Base-by-base conservation (phyloP, 2,329 filamentous ascomycete species). In the Pyrenophora tritici-repentis region DNA sequence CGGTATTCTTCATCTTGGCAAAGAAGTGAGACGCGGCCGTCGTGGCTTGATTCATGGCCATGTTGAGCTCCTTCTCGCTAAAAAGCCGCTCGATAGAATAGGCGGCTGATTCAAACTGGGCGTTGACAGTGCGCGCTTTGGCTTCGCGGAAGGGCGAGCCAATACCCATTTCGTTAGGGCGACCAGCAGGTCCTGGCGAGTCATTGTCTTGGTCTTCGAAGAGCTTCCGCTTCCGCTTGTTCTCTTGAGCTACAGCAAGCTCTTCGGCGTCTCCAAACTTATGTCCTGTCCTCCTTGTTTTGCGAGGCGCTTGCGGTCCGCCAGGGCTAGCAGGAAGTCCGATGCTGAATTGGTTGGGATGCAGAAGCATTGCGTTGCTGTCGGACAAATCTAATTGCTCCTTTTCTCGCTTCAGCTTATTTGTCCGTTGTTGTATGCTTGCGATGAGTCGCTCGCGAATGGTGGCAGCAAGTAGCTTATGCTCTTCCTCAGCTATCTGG, bases 351-450 rank as follows among this genome's bases (percentile, higher is more conserved):
- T 87, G 85, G 55, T 82, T 86, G 12, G 85, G 84, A 55, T 87
- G 83, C 6, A 87, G 78, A 9, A 87, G 80, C 44, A 86, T 78
- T 6, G 85, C 83, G 63, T 85, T 87, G 69, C 81, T 86, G 69
- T 87, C 85, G 3, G 83, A 83, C 52, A 87, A 82, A 59, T 87
- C 85, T 18, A 87, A 75, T 65, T 86, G 84, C 61, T 87, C 85
- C 66, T 87, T 87, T 64, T 87, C 85, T 52, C 82, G 81, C 73
- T 84, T 78, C 50, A 87, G 73, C 33, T 81, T 76, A 48, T 79
- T 75, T 43, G 82, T 79, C 59, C 83, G 84, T 62, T 81, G 78
- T 20, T 80, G 80, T 44, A 87, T 78, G 34, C 76, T 79, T 56
- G 83, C 78, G 35, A 83, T 78, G 33, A 87, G 75, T 38, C 85